Base-by-base conservation (phyloP, 2,329 filamentous ascomycete genomes). In the Neophaeococcomyces aloes region DNA sequence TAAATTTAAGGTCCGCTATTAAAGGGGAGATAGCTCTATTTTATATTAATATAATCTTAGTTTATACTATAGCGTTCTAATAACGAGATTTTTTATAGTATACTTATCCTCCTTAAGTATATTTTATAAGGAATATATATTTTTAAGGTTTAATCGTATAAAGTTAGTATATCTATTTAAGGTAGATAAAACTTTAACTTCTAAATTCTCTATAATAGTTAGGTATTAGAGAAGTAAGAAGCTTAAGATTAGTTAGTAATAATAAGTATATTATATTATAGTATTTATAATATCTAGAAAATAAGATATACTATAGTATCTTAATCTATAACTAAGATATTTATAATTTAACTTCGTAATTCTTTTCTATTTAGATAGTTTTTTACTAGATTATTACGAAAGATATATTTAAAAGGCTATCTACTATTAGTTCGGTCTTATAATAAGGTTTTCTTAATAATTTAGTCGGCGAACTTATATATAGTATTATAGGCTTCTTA, bases 251-350 rank as follows among this genome's bases (percentile, higher is more conserved):
- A 69, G 68, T 11, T 17, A 42, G 32, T 23, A n/a, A 7, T 18
- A 14, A 14, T 5, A 33, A 14, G 17, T 5, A 13, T 7, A 14
- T 14, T n/a, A 33, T 33, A 33, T 13, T 33, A 13, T 13, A 33
- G n/a, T 3, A 15, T 43, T 63, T 88, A 93, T 47, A 94, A 70
- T 29, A 76, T 72, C 81, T 86, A 94, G 0, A 79, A 82, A 0
- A 95, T 72, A 0, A 83, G 86, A 13, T 73, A 76, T 27, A 87
- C 87, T 0, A 87, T 94, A 11, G 87, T 94, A 62, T 95, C 88
- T 19, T 65, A 59, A 15, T 86, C 86, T 1, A 88, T 88, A 13
- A 94, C 74, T 2, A 94, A 74, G 11, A 94, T 75, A 37, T 82
- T 80, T 13, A 93, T 44, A 13, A 51, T 44, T 14, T 51, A 39